Percentiles rank a stretch among this genome's conserved stretches.
Conservation (phyloP, 2,329 filamentous ascomycete genomes). For the Decorospora gaudefroyi region DNA sequence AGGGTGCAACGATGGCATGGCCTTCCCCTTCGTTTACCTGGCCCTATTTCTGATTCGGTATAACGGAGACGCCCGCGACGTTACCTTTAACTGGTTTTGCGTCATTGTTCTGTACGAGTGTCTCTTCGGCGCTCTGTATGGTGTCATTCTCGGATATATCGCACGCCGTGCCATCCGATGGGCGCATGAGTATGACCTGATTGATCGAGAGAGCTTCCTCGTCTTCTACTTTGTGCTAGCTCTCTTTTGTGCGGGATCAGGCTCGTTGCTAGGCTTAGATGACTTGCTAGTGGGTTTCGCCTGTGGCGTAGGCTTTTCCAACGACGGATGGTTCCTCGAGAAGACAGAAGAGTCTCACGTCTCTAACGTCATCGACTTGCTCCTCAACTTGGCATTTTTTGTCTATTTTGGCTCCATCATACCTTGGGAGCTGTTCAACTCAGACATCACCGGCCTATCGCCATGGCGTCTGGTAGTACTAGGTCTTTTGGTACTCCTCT, state of each 20-base stretch:
- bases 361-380: constrained; percentile 96
- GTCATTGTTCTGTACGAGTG: constrained; percentile 94
- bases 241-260: constrained; percentile 92
- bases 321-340: constrained; percentile 97
- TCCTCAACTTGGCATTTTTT: constrained; percentile 97
- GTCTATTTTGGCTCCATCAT: constrained; percentile 98
- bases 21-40: constrained; percentile 96
- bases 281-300: constrained; percentile 94
- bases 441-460: constrained; percentile 67
- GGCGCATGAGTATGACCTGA: constrained; percentile 81
- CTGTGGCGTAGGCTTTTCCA: constrained; percentile 97
- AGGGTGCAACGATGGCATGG: constrained; percentile 99
- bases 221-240: constrained; percentile 98
- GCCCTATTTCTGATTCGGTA: constrained; percentile 88
- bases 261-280: constrained; percentile 87
- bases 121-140: constrained; percentile 86
- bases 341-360: constrained; percentile 99
- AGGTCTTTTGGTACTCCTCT: constrained; percentile 90
- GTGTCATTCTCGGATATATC: constrained; percentile 84
- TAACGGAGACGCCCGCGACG: constrained; percentile 66
- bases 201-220: constrained; percentile 95
- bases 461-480: constrained; percentile 94
- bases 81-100: constrained; percentile 85
- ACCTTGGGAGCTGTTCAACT: constrained; percentile 91
- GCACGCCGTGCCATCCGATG: constrained; percentile 88